Percentiles rank a stretch among this genome's conserved stretches.
Conservation (phyloP, 208 protist genomes). For the Leptomonas seymouri region DNA sequence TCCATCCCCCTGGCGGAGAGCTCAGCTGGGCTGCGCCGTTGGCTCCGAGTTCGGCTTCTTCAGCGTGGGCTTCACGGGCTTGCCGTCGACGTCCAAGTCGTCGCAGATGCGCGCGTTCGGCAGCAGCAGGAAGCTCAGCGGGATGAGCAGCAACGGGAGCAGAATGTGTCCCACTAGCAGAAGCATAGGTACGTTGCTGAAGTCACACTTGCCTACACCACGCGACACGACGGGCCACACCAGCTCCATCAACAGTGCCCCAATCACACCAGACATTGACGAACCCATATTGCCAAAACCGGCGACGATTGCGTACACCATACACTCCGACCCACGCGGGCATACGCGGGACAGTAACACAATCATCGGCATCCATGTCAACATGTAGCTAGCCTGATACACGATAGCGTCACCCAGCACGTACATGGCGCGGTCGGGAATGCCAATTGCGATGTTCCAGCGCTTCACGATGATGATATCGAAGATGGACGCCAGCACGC, state of each 20-base stretch:
- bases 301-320: constrained; percentile 75
- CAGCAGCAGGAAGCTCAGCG: constrained; percentile 62
- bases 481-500: constrained; percentile 43
- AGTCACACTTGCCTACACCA: constrained; percentile 50
- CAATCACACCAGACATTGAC: constrained; percentile 40
- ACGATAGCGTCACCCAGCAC: constrained; percentile 67
- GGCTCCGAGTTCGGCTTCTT: no score
- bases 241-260: constrained; percentile 51
- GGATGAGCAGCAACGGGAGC: constrained; percentile 54
- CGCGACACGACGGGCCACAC: constrained; percentile 47
- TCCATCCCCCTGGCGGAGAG: no score
- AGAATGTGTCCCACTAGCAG: constrained; percentile 58
- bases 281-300: constrained; percentile 76
- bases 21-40: no score
- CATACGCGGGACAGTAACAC: constrained; percentile 81
- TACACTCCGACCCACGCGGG: constrained; percentile 78
- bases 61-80: no score
- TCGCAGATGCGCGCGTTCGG: constrained; percentile 61
- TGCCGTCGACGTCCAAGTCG: constrained; percentile 48
- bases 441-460: constrained; percentile 58
- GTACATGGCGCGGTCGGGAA: constrained; percentile 67
- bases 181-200: constrained; percentile 55
- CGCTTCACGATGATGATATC: constrained; percentile 61
- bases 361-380: constrained; percentile 73
- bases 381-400: constrained; percentile 51